These are phyloP conservation scores for Cicer pinnatifidum DNA, from an alignment of 306 rosid genomes.

Conservation along the genomic window DNA sequence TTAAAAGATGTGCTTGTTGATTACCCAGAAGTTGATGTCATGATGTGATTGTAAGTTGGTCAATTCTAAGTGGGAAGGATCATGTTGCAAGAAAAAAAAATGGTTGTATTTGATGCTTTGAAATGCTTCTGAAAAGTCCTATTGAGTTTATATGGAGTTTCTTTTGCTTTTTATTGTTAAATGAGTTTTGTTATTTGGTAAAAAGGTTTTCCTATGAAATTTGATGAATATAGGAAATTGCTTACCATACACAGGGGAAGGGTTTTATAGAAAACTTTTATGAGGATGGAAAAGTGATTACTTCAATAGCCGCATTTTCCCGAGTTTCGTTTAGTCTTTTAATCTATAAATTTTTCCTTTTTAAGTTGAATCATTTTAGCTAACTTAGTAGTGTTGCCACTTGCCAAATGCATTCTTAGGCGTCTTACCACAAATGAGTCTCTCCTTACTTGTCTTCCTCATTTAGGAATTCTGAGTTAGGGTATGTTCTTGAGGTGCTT, in stretches of 20 bases:
- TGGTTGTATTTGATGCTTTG: conserved; percentile 5
- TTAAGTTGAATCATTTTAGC: conserved; percentile 2
- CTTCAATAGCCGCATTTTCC: neutral
- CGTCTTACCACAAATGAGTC: neutral
- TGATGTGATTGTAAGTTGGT: conserved; percentile 28
- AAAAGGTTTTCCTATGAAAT: neutral
- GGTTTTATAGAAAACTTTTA: neutral
- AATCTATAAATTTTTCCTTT: neutral
- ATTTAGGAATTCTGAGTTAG: neutral
- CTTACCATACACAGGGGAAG: neutral
- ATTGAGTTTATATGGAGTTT: conserved; percentile 23
- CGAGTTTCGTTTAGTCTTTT: neutral
- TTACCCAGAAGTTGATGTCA: neutral
- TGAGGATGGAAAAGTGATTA: neutral
- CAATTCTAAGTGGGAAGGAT: neutral
- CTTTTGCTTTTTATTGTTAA: neutral
- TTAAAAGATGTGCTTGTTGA: conserved; percentile 20
- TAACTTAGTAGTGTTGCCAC: neutral
- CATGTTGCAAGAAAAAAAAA: neutral
- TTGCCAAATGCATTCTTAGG: conserved; percentile 14
- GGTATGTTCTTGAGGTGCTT: conserved; percentile 4
- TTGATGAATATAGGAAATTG: neutral
- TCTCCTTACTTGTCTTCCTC: neutral
- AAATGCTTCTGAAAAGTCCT: neutral
- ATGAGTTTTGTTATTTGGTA: neutral